A percentile compares a stretch with the other conserved stretches of the same genome.
These are phyloP conservation scores for Boletus sensibilis DNA, from an alignment of 768 basidiomycete species.

Conservation along the genomic window DNA sequence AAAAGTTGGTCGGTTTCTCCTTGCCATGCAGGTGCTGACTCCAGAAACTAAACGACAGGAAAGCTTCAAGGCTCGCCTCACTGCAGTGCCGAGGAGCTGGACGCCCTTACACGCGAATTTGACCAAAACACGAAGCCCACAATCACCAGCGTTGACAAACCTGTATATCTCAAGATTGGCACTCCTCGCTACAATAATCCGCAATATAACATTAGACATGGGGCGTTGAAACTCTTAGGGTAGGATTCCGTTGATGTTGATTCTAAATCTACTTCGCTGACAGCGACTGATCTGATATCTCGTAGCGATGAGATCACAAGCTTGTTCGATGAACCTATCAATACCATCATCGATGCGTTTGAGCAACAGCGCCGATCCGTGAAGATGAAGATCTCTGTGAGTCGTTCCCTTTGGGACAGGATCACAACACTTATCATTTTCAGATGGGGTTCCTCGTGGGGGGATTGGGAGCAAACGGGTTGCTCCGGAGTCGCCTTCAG, in stretches of 20 bases:
- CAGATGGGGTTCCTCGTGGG: slow-evolving; percentile 15
- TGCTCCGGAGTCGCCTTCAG: slow-evolving; percentile 5
- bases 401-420: neutral
- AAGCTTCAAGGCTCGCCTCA: slow-evolving; percentile 3
- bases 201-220: slow-evolving; percentile 2
- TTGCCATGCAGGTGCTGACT: too few relatives aligned
- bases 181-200: neutral
- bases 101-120: slow-evolving; percentile 2
- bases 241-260: neutral
- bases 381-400: neutral
- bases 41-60: neutral
- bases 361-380: slow-evolving; percentile 4
- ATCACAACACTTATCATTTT: neutral
- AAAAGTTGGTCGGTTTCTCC: slow-evolving; percentile 28
- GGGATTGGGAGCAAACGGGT: slow-evolving; percentile 6
- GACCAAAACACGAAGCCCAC: slow-evolving; percentile 10
- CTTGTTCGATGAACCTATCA: slow-evolving; percentile 7
- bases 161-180: neutral
- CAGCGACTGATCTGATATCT: neutral
- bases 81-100: slow-evolving; percentile 2
- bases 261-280: neutral
- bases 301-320: slow-evolving; percentile 5
- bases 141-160: neutral
- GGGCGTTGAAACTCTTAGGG: slow-evolving; percentile 7
- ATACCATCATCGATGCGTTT: slow-evolving; percentile 14